Conservation (phyloP, 2,329 filamentous ascomycete genomes). For the Fusarium algeriense region DNA sequence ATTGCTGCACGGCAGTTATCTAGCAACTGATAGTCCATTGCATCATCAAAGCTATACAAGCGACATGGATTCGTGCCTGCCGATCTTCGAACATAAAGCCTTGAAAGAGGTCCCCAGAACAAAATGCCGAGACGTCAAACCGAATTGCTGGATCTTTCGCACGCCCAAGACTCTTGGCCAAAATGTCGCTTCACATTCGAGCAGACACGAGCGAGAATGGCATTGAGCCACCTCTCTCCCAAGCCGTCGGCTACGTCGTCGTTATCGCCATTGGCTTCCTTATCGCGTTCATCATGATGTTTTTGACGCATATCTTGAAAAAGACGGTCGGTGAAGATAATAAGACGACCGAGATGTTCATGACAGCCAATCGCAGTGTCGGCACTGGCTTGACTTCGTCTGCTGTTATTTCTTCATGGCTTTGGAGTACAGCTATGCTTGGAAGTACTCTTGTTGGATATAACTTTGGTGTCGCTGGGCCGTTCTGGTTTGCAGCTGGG, state of each 20-base stretch:
- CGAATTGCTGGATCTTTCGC: not conserved
- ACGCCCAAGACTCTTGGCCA: not conserved
- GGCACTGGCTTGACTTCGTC: conserved; percentile 65
- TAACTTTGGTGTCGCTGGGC: conserved; percentile 65
- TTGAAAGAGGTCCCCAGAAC: not conserved
- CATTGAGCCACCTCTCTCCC: conserved; percentile 47
- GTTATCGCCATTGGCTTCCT: conserved; percentile 52
- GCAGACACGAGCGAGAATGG: conserved; percentile 1
- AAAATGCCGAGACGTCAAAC: not conserved
- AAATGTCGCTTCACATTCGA: conserved; percentile 4
- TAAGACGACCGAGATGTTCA: conserved; percentile 67
- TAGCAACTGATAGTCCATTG: not conserved
- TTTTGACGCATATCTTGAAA: conserved; percentile 60
- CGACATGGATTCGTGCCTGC: conserved; percentile 5
- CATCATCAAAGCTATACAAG: conserved; percentile 13
- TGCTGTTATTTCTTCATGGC: conserved; percentile 67
- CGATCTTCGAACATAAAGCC: not conserved
- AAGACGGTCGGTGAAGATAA: conserved; percentile 64
- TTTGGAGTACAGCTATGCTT: conserved; percentile 66
- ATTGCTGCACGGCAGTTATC: not conserved
- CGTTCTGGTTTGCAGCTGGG: conserved; percentile 70
- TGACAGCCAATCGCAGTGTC: conserved; percentile 65
- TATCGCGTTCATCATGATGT: conserved; percentile 58
- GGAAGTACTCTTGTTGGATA: conserved; percentile 65
- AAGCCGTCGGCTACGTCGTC: conserved; percentile 50